Conservation (phyloP, 495 filamentous ascomycete species). For the Penicillium maclennaniae region DNA sequence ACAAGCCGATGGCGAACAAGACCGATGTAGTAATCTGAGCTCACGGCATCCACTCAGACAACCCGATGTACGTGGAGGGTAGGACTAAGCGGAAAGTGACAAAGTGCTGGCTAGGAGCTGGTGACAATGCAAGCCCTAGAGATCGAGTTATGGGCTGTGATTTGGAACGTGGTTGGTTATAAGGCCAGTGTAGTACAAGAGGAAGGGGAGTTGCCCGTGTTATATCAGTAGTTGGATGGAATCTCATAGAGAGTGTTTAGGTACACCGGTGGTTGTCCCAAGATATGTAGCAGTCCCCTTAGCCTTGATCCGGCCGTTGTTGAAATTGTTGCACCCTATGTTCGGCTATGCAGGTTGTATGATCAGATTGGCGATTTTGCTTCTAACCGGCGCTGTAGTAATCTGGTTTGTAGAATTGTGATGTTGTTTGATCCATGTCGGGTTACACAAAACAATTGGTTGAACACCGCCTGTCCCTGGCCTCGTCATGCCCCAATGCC, state of each 20-base stretch:
- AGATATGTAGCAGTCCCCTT: conserved; percentile 7
- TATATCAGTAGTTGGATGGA: neutral
- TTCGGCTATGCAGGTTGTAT: neutral
- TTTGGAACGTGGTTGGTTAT: neutral
- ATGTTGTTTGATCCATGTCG: neutral
- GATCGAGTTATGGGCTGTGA: neutral
- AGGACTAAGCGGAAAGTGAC: neutral
- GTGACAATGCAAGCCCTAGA: neutral
- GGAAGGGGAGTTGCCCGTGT: conserved; percentile 4
- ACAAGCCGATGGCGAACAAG: neutral
- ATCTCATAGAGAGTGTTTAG: neutral
- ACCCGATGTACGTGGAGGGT: neutral
- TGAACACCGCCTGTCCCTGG: neutral
- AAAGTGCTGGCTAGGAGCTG: neutral
- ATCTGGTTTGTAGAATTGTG: neutral
- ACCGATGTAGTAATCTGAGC: conserved; percentile 5
- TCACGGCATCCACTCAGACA: neutral
- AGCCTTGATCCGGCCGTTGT: conserved; percentile 2
- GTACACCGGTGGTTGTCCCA: neutral
- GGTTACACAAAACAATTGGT: neutral
- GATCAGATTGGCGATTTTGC: neutral
- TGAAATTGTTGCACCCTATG: neutral
- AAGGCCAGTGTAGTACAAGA: conserved; percentile 2
- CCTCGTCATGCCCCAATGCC: neutral
- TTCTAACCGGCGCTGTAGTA: neutral